Evolutionary conservation across 257 asterid genomes (phyloP).

Genomic region (Solanum arcanum): DNA sequence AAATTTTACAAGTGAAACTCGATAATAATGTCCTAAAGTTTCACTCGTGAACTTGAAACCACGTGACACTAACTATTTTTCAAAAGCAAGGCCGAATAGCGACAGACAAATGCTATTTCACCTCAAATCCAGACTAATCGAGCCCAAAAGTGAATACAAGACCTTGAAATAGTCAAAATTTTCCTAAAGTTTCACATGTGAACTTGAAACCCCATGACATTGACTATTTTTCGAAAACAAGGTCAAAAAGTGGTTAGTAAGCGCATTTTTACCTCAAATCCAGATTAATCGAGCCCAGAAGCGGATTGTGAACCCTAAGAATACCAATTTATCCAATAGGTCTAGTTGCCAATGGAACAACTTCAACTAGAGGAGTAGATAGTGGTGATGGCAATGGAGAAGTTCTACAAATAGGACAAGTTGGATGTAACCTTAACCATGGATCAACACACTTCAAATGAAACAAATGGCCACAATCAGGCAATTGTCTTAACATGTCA

Average conservation of each 20-base stretch:
- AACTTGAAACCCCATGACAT: not conserved
- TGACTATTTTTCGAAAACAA: not conserved
- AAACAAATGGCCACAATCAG: slow-evolving; percentile 80
- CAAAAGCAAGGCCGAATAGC: not conserved
- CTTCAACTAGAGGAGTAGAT: slow-evolving; percentile 79
- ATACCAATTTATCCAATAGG: slow-evolving; percentile 20
- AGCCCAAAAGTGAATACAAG: not conserved
- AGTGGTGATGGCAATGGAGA: slow-evolving; percentile 79
- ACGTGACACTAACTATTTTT: not conserved
- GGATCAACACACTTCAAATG: slow-evolving; percentile 78
- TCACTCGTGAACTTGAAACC: no score
- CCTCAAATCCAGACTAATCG: not conserved
- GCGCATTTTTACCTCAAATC: not conserved
- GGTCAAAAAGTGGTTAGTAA: not conserved
- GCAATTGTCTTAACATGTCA: slow-evolving; percentile 50
- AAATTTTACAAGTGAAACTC: not conserved
- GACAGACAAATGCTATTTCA: not conserved
- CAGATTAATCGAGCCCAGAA: not conserved
- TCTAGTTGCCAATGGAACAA: slow-evolving; percentile 56
- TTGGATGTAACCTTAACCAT: slow-evolving; percentile 81
- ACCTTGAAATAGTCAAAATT: not conserved
- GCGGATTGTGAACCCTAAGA: accelerated
- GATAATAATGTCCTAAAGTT: accelerated
- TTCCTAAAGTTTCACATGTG: not conserved
- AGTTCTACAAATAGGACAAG: slow-evolving; percentile 88